phyloP scores from a whole-genome alignment of 2,329 filamentous ascomycete genomes.

The Aspergillus texensis region DNA sequence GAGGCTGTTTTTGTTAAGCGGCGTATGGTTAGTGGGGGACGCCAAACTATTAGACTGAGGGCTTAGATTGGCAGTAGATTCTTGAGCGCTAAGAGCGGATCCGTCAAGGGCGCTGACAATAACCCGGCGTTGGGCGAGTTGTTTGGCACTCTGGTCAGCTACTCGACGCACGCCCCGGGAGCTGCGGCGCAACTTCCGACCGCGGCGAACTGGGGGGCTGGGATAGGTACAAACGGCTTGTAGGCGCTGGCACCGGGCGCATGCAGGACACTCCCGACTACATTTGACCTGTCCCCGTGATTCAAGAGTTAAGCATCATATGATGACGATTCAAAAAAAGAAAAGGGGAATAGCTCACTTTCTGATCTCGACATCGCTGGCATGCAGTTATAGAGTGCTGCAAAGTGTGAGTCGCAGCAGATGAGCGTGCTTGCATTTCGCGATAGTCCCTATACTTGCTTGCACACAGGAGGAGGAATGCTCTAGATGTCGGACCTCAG shows the following conservation, averaged over 20 bases:
- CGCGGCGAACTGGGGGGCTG: neutral
- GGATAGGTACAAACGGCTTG: neutral
- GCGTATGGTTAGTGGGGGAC: neutral
- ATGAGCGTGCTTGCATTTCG: neutral
- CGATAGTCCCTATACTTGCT: neutral
- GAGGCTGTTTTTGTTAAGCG: neutral
- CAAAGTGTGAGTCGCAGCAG: neutral
- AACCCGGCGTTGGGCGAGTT: no score
- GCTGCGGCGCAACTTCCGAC: neutral
- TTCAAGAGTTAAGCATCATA: neutral
- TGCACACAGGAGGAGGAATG: neutral
- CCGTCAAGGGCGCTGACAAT: neutral
- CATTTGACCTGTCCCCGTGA: neutral
- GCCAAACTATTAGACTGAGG: neutral
- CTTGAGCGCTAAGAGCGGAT: neutral
- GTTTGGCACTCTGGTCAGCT: neutral
- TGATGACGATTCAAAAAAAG: neutral
- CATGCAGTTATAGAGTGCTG: neutral
- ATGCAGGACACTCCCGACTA: neutral
- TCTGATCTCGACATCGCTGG: neutral
- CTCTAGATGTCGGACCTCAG: no score
- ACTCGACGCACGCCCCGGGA: neutral
- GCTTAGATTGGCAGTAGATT: neutral
- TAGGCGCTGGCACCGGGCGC: neutral
- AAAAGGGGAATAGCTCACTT: neutral